Conservation (phyloP, 352 stramenopile genomes). For the Globisporangium cylindrosporum region DNA sequence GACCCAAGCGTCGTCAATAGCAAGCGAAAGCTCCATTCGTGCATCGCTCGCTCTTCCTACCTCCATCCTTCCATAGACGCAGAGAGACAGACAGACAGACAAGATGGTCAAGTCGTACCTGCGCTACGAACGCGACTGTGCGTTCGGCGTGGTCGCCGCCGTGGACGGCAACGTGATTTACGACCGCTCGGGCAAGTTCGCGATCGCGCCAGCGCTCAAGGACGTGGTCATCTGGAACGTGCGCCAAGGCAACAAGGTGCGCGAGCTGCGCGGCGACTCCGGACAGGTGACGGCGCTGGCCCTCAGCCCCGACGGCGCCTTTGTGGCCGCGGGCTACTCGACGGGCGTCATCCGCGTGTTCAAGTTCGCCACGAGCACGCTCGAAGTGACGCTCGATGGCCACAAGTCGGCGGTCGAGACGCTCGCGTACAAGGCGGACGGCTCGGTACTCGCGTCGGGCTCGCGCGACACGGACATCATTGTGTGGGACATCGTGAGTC, state of each 20-base stretch:
- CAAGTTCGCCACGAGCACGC: constrained; percentile 64
- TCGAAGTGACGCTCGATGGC: constrained; percentile 87
- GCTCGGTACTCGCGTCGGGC: constrained; percentile 79
- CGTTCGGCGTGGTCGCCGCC: constrained; percentile 90
- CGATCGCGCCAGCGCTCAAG: constrained; percentile 87
- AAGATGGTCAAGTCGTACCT: constrained; percentile 92
- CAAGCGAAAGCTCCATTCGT: no score
- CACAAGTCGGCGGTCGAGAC: constrained; percentile 81
- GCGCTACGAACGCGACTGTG: constrained; percentile 87
- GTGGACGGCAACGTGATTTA: constrained; percentile 88
- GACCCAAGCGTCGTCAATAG: no score
- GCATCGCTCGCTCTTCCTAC: no score
- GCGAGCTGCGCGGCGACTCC: constrained; percentile 48
- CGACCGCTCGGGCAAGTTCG: constrained; percentile 81
- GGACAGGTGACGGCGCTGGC: constrained; percentile 80
- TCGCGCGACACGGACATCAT: constrained; percentile 92
- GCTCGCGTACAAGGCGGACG: constrained; percentile 75
- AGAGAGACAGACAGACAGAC: no score
- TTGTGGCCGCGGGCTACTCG: constrained; percentile 85
- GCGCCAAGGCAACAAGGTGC: constrained; percentile 80
- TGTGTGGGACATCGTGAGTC: constrained; percentile 92
- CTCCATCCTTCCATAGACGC: no score
- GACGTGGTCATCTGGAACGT: constrained; percentile 93
- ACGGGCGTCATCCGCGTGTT: constrained; percentile 79
- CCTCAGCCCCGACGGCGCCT: constrained; percentile 72